These are phyloP conservation scores for Acorus calamus DNA, from an alignment of 106 monocot species.

Conservation along the genomic window DNA sequence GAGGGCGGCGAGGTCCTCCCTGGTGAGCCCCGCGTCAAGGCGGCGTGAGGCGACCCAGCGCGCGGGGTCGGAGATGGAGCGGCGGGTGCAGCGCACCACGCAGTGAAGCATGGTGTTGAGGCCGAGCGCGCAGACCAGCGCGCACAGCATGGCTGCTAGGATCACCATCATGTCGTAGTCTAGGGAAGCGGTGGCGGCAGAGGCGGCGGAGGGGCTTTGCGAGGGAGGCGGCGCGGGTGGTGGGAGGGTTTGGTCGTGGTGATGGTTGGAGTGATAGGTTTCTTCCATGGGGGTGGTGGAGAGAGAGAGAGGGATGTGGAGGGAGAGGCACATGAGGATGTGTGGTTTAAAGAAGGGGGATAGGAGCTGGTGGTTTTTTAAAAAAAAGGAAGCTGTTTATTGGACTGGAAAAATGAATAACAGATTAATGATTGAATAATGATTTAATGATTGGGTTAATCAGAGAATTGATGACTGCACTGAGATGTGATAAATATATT, in stretches of 20 bases:
- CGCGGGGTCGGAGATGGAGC: slow-evolving; percentile 19
- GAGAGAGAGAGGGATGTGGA: neutral
- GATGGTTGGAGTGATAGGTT: too few species aligned
- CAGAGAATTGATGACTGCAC: too few species aligned
- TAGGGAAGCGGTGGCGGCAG: neutral
- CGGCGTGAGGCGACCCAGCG: slow-evolving; percentile 19
- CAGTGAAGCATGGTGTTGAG: slow-evolving; percentile 35
- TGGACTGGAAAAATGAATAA: too few species aligned
- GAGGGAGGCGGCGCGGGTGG: neutral
- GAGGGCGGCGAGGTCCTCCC: slow-evolving; percentile 21
- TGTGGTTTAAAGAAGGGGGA: too few species aligned
- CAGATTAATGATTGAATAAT: too few species aligned
- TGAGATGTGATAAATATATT: too few species aligned
- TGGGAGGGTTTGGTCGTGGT: neutral
- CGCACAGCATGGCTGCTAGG: slow-evolving; percentile 42
- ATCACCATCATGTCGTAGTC: slow-evolving; percentile 39
- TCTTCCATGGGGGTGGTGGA: neutral
- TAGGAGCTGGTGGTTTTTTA: too few species aligned
- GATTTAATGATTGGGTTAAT: too few species aligned
- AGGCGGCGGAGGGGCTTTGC: neutral
- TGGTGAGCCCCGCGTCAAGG: slow-evolving; percentile 27
- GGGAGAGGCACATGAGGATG: too few species aligned
- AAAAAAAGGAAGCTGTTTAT: too few species aligned
- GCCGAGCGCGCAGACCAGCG: slow-evolving; percentile 39
- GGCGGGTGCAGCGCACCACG: slow-evolving; percentile 26